Conservation (phyloP, 2,329 filamentous ascomycete genomes). For the Periglandula ipomoeae region DNA sequence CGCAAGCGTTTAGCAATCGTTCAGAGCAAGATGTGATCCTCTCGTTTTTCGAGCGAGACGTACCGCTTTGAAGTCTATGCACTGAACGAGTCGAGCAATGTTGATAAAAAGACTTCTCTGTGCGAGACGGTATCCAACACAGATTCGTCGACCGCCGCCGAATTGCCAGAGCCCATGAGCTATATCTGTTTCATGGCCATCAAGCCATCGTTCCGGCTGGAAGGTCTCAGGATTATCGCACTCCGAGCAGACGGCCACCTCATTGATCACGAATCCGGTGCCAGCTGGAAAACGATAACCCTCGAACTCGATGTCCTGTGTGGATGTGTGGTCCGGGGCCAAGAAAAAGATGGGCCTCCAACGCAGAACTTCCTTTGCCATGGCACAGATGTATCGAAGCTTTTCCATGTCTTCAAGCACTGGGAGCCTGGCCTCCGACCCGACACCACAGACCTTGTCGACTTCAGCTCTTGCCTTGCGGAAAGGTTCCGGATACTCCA, state of each 20-base stretch:
- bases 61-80: neutral
- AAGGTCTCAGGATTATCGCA: too few species aligned
- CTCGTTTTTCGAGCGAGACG: too few species aligned
- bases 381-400: neutral
- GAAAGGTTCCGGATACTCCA: neutral
- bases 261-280: too few species aligned
- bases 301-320: too few species aligned
- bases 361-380: neutral
- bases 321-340: too few species aligned
- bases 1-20: too few species aligned
- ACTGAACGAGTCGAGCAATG: neutral
- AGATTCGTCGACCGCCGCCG: neutral
- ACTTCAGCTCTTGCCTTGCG: neutral
- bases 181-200: too few species aligned
- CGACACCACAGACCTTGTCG: neutral
- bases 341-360: too few species aligned
- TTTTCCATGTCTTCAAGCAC: neutral
- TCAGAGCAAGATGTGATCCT: too few species aligned
- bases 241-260: too few species aligned
- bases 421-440: neutral
- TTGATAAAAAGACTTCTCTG: neutral
- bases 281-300: too few species aligned
- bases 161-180: neutral
- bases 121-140: neutral
- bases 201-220: too few species aligned